Evolutionary conservation across 2,329 filamentous ascomycete genomes (phyloP), one percentile per base, ranked within the genome.

Genomic region (Fusarium stilboides): DNA sequence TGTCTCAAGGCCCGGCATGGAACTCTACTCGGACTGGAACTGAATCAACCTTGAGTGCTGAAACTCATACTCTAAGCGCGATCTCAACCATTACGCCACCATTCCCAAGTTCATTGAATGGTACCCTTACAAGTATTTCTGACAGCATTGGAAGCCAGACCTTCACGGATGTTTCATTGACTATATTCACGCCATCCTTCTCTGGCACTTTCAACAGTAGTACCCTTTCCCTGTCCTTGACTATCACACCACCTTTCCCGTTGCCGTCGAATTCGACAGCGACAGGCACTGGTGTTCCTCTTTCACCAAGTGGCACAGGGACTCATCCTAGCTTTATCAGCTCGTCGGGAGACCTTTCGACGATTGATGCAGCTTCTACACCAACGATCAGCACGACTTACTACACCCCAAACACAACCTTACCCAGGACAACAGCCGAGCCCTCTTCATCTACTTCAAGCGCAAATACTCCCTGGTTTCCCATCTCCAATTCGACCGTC

Each of bases 401-500:
- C 36, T 39, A 31, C 44, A 34, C 61, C 46, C 20, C 45, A 17
- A 74, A 65, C 24, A 66, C 59, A 28, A 68, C 55, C 24, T 26
- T 47, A 26, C 31, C 28, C 15, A 39, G 26, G 17, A 40, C 44
- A 10, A 43, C 57, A 19, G 50, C 58, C 19, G 54, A 40, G 26
- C 20, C 46, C 28, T 60, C 59, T 14, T 42, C 49, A 12, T 57
- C 65, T 34, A 20, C 31, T 34, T 49, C 63, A 19, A 33, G 57
- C 10, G 67, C 64, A 46, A 58, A 33, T 37, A 52, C 52, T 13
- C 49, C 57, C 4, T 17, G 31, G 15, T 65, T 65, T 40, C 61
- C 71, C 5, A 54, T 58, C 5, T 63, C 60, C n/a, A 74, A 74
- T 45, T 65, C 65, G 4, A 74, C 68, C 24, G 51, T 46, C 8